Evolutionary conservation across 352 stramenopile species (phyloP).

Genomic region (Phytophthora chlamydospora): DNA sequence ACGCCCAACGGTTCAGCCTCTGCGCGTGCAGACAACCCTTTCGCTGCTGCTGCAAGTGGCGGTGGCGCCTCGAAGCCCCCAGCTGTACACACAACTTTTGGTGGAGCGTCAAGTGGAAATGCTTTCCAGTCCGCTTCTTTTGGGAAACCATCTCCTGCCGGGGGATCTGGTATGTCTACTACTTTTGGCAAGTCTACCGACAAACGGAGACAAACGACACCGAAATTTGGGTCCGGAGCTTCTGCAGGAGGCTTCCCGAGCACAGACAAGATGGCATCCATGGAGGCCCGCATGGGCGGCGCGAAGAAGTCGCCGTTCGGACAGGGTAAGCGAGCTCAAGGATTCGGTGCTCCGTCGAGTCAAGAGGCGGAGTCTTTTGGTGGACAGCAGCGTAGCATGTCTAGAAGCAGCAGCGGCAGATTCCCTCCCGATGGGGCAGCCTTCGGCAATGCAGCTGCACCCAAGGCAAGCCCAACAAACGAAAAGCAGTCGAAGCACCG

Average conservation of each 20-base stretch:
- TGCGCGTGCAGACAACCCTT: constrained; percentile 32
- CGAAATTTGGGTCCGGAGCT: constrained; percentile 22
- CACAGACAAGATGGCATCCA: constrained; percentile 19
- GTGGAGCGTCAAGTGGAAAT: constrained; percentile 13
- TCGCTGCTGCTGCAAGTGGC: constrained; percentile 15
- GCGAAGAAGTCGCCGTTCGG: constrained; percentile 32
- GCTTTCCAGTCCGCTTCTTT: constrained; percentile 18
- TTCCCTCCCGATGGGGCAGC: constrained; percentile 6
- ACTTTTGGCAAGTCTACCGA: constrained; percentile 29
- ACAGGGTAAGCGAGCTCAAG: constrained; percentile 30
- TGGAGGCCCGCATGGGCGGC: constrained; percentile 43
- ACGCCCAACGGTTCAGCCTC: constrained; percentile 14
- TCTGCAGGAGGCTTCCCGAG: constrained; percentile 24
- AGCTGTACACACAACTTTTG: constrained; percentile 35
- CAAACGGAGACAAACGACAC: constrained; percentile 26
- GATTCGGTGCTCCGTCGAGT: constrained; percentile 11
- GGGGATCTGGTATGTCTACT: constrained; percentile 3
- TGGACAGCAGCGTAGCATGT: constrained; percentile 12
- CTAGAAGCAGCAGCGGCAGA: constrained; percentile 7
- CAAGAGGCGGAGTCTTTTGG: constrained; percentile 16
- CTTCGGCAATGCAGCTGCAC: constrained; percentile 9
- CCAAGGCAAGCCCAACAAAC: constrained; percentile 19
- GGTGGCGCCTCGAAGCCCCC: constrained; percentile 1
- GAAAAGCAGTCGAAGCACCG: constrained; percentile 30
- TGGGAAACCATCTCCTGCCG: constrained; percentile 21